A percentile compares a stretch with the other conserved stretches of the same genome.
phyloP scores from a whole-genome alignment of 208 protist genomes.

The Trypanosoma melophagium region DNA sequence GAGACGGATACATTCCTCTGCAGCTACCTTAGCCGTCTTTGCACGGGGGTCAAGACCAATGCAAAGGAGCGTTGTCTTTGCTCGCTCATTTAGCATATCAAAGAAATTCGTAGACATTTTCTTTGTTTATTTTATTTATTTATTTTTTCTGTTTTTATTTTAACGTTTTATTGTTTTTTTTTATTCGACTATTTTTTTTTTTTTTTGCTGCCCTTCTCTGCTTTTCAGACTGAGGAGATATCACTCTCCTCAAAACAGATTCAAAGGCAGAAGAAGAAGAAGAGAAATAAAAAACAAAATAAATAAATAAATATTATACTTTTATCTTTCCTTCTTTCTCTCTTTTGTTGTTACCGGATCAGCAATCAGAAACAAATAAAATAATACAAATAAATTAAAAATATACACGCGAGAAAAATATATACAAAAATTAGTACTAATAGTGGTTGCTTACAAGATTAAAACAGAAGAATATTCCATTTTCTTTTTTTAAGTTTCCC shows the following conservation, averaged over 20 bases:
- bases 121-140: background rate
- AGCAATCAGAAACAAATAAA: background rate
- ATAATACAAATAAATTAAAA: background rate
- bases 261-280: conserved; percentile 22
- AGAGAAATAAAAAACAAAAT: conserved; percentile 20
- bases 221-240: too few species aligned
- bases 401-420: background rate
- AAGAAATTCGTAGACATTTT: conserved; percentile 53
- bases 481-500: background rate
- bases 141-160: too few species aligned
- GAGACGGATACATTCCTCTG: conserved; percentile 68
- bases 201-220: too few species aligned
- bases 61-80: conserved; percentile 79
- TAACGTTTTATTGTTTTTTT: too few species aligned
- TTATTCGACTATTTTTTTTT: too few species aligned
- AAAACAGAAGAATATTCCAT: background rate
- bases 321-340: background rate
- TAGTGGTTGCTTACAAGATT: background rate
- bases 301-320: background rate
- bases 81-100: conserved; percentile 79
- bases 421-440: background rate
- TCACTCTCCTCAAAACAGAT: conserved; percentile 1
- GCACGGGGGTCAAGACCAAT: conserved; percentile 84
- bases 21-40: conserved; percentile 56
- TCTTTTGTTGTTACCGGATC: conserved; percentile 10